Base-by-base conservation (phyloP, 345 rosid species). In the Luvunga scandens region DNA sequence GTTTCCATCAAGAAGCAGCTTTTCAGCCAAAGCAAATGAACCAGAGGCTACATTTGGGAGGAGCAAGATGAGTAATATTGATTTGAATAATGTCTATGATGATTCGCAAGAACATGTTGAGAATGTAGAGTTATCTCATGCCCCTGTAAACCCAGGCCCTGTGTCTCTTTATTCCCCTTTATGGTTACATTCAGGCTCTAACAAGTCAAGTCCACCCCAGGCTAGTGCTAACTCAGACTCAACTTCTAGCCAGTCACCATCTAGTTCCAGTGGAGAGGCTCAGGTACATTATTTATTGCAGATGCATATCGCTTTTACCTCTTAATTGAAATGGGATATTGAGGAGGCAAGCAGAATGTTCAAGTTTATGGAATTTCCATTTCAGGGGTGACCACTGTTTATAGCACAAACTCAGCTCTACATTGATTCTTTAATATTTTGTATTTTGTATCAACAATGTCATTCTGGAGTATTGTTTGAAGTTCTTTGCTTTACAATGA, bases 191-290 rank as follows among this genome's bases (percentile, higher is more conserved):
- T 83, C 81, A 55, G 87, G 82, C 25, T 77, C 84, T 33, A 80
- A 76, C 73, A 87, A 85, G 76, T 86, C 88, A 65, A 85, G 89
- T 77, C 91, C 91, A 48, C 90, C 87, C 34, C 88, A 80, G 75
- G 76, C 72, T n/a, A 84, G 86, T 83, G 79, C 83, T 62, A 85
- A 77, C 78, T 90, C 89, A 6, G 90, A 87, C 85, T 85, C 91
- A 71, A 88, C 89, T 36, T 85, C 88, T 75, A 81, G 85, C 16
- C 90, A 75, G 56, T 91, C 96, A 81, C 91, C 91, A 72, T 87
- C 90, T 57, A 87, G 88, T 81, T 90, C 93, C 68, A 83, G 80
- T 82, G 91, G 90, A 78, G 93, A 91, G 73, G 87, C 79, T 83
- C 91, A 87, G 93, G 93, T 91, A 82, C 42, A 62, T 45, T 53